Evolutionary conservation across 2,329 filamentous ascomycete species (phyloP).

Genomic region (Cytospora piceicola): DNA sequence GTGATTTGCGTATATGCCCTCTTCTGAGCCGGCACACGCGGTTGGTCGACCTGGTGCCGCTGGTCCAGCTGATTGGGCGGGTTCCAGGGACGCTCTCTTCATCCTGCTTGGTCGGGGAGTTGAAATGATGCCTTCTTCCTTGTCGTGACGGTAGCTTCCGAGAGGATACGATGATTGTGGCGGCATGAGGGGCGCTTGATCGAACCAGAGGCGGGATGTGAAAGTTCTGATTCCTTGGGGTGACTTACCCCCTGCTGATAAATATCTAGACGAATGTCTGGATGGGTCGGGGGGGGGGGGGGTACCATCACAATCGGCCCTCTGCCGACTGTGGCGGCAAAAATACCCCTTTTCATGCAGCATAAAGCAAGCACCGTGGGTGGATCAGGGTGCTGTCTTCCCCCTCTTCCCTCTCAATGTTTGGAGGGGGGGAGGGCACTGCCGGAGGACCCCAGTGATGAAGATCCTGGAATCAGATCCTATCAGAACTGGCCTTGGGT

Average conservation of each 20-base stretch:
- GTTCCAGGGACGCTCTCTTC: too few species aligned
- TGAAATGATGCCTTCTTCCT: not conserved
- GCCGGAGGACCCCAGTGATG: not conserved
- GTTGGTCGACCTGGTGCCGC: not conserved
- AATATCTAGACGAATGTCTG: too few species aligned
- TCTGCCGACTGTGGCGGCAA: too few species aligned
- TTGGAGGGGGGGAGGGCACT: not conserved
- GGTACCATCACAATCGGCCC: too few species aligned
- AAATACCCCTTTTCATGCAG: too few species aligned
- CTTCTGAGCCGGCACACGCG: not conserved
- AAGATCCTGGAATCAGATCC: not conserved
- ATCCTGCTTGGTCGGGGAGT: too few species aligned
- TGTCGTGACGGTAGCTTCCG: not conserved
- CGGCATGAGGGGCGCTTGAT: not conserved
- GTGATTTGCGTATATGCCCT: not conserved
- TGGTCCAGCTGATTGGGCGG: not conserved
- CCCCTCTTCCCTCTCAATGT: not conserved
- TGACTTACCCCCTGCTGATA: not conserved
- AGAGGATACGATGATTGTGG: not conserved
- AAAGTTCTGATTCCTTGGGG: not conserved
- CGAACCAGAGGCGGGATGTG: not conserved
- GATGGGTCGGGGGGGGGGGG: too few species aligned
- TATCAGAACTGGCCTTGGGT: too few species aligned
- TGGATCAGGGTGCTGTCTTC: not conserved
- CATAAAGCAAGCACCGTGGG: not conserved